phyloP scores from a whole-genome alignment of 352 stramenopile genomes.

The Globisporangium nagaii region DNA sequence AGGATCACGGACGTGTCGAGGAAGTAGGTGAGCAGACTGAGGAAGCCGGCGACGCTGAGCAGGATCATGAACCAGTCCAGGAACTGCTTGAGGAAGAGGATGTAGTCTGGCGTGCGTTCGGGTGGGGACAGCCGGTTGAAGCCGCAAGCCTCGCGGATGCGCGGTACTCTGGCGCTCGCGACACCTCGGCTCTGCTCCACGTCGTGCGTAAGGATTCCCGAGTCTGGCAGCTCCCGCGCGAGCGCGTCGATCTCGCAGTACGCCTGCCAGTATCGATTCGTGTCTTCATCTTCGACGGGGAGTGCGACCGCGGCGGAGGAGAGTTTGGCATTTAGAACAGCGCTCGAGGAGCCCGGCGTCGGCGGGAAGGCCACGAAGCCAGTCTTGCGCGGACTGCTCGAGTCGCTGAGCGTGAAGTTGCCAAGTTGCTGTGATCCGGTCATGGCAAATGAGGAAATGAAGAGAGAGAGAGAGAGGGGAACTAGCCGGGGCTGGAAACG shows the following conservation, averaged over 20 bases:
- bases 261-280: constrained; percentile 28
- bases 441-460: not conserved
- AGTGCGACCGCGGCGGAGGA: not conserved
- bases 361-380: constrained; percentile 14
- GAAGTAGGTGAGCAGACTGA: constrained; percentile 33
- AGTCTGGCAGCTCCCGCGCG: constrained; percentile 10
- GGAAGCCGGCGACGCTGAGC: constrained; percentile 20
- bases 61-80: constrained; percentile 44
- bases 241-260: constrained; percentile 29
- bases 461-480: not conserved
- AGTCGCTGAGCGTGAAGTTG: not conserved
- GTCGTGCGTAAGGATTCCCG: constrained; percentile 18
- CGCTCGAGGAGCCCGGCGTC: constrained; percentile 8
- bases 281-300: constrained; percentile 8
- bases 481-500: no score
- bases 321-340: not conserved
- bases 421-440: not conserved
- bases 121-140: constrained; percentile 35
- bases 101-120: constrained; percentile 22
- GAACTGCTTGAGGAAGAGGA: constrained; percentile 42
- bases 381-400: constrained; percentile 1
- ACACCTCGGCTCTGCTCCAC: constrained; percentile 29
- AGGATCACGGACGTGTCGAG: constrained; percentile 29
- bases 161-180: constrained; percentile 9
- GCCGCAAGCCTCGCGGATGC: constrained; percentile 16